These are phyloP conservation scores for Ophiosphaerella narmari DNA, from an alignment of 2,329 filamentous ascomycete genomes.

Conservation along the genomic window DNA sequence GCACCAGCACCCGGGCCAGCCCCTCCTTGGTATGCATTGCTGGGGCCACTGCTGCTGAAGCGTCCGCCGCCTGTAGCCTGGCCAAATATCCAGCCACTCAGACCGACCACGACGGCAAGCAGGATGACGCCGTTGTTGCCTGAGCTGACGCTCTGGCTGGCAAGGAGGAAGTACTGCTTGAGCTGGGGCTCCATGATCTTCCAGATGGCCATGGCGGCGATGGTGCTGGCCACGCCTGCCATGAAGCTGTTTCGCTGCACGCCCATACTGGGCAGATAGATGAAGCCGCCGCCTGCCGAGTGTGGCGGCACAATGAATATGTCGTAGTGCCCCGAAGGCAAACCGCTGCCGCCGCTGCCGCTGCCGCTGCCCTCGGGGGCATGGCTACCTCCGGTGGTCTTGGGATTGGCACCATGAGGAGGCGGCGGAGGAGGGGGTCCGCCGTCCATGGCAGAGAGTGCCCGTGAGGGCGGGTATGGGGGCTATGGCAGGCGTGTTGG, in stretches of 20 bases:
- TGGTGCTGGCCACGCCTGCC: slow-evolving; percentile 78
- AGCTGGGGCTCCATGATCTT: slow-evolving; percentile 74
- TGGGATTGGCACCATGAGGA: slow-evolving; percentile 80
- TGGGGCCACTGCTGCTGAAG: slow-evolving; percentile 30
- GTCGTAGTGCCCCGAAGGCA: slow-evolving; percentile 91
- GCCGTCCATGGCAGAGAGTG: slow-evolving; percentile 40
- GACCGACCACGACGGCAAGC: slow-evolving; percentile 72
- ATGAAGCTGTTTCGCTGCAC: slow-evolving; percentile 89
- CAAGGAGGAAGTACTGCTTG: slow-evolving; percentile 71
- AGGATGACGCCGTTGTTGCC: slow-evolving; percentile 75
- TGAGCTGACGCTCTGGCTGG: slow-evolving; percentile 58
- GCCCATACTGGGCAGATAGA: slow-evolving; percentile 89
- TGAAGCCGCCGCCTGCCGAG: slow-evolving; percentile 83
- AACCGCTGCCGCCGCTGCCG: slow-evolving; percentile 59
- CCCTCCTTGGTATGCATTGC: slow-evolving; percentile 36
- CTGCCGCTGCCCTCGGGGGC: slow-evolving; percentile 34
- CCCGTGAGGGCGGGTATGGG: slow-evolving; percentile 30
- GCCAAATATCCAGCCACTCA: slow-evolving; percentile 78
- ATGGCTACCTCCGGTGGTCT: slow-evolving; percentile 52
- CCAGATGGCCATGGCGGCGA: slow-evolving; percentile 74
- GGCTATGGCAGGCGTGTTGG: slow-evolving; percentile 17
- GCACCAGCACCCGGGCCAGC: slow-evolving; percentile 37
- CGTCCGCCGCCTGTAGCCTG: slow-evolving; percentile 62
- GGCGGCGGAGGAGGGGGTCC: slow-evolving; percentile 75
- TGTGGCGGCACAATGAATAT: slow-evolving; percentile 96